Percentiles rank a stretch among this genome's conserved stretches.
Evolutionary conservation across 192 early-diverging fungal species (phyloP).

Genomic region (Backusella tuberculispora): DNA sequence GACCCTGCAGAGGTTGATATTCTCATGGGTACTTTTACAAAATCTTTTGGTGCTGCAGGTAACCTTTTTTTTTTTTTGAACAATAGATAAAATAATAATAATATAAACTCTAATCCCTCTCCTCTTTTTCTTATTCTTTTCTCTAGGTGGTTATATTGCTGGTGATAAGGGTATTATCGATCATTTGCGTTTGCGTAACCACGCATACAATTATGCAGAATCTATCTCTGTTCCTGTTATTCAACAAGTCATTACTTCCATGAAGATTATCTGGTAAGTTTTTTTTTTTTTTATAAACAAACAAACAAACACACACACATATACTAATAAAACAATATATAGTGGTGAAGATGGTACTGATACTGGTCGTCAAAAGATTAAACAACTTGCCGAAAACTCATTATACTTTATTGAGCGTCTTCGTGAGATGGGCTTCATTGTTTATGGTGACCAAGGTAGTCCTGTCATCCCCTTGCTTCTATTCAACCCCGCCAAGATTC

Average conservation of each 20-base stretch:
- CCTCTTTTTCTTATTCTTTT: no score
- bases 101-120: neutral
- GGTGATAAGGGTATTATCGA: constrained; percentile 72
- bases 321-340: neutral
- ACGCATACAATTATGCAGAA: constrained; percentile 91
- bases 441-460: constrained; percentile 83
- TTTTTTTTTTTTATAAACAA: no score
- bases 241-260: constrained; percentile 88
- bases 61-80: neutral
- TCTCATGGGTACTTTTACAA: constrained; percentile 98
- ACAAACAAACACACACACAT: neutral
- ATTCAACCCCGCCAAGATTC: constrained; percentile 94
- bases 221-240: constrained; percentile 82
- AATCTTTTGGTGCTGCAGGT: constrained; percentile 94
- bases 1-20: constrained; percentile 91
- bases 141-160: constrained; percentile 87
- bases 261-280: constrained; percentile 73
- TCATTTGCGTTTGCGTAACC: constrained; percentile 76
- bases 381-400: constrained; percentile 85
- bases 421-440: constrained; percentile 91
- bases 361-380: constrained; percentile 83
- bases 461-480: constrained; percentile 92
- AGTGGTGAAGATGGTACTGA: constrained; percentile 87
- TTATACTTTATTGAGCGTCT: constrained; percentile 82
- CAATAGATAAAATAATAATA: neutral